phyloP scores from a whole-genome alignment of 1,284 basidiomycete species.

The Neolentinus lepideus region DNA sequence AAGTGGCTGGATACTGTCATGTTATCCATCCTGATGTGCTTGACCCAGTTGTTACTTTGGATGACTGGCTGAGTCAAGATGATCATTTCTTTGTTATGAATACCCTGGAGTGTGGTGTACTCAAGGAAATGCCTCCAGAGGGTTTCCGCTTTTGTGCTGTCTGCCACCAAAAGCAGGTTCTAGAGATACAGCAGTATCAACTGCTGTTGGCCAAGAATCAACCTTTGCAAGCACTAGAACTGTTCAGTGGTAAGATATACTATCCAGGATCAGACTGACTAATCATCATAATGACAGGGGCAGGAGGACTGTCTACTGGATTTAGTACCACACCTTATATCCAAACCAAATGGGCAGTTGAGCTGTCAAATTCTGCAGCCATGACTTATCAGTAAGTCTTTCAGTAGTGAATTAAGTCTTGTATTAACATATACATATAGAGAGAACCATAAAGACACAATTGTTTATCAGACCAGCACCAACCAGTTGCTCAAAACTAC shows the following conservation, averaged over 20 bases:
- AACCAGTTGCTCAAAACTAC: constrained; percentile 53
- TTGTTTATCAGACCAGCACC: constrained; percentile 57
- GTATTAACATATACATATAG: constrained; percentile 24
- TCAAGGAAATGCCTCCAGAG: constrained; percentile 20
- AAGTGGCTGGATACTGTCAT: constrained; percentile 10
- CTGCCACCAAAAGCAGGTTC: constrained; percentile 29
- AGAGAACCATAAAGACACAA: constrained; percentile 45
- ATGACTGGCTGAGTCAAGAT: constrained; percentile 39
- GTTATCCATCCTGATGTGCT: constrained; percentile 17
- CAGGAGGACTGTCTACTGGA: constrained; percentile 63
- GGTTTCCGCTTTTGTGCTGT: constrained; percentile 25
- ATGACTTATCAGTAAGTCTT: constrained; percentile 47
- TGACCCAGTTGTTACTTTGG: constrained; percentile 14
- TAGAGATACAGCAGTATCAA: constrained; percentile 20
- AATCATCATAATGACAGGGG: constrained; percentile 33
- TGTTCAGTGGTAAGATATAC: constrained; percentile 48
- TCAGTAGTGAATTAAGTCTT: constrained; percentile 5
- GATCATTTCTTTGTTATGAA: constrained; percentile 48
- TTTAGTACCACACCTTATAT: constrained; percentile 51
- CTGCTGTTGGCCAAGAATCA: constrained; percentile 26
- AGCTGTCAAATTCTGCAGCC: constrained; percentile 55
- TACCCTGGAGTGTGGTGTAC: constrained; percentile 18
- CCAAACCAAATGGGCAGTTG: constrained; percentile 59
- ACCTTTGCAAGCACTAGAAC: constrained; percentile 48
- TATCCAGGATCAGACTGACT: constrained; percentile 2